phyloP scores from a whole-genome alignment of 2,329 filamentous ascomycete genomes.

The Fusarium odoratissimum region DNA sequence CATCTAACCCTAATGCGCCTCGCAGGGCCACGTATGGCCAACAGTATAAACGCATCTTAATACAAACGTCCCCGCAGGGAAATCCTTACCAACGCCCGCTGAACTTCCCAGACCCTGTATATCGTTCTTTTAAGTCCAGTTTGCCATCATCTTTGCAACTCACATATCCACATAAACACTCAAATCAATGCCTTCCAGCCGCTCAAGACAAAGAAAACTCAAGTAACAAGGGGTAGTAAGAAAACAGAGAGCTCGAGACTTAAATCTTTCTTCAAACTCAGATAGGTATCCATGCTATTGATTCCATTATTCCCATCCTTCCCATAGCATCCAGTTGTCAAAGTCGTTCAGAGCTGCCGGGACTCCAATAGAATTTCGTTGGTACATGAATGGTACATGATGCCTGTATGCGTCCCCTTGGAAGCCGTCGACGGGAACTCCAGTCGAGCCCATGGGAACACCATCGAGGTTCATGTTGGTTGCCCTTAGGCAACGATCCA shows the following conservation, averaged over 20 bases:
- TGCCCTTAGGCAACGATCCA: constrained; percentile 59
- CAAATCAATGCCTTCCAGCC: background rate
- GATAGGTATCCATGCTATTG: background rate
- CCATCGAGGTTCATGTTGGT: constrained; percentile 57
- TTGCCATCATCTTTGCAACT: constrained; percentile 31
- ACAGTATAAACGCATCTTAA: constrained; percentile 21
- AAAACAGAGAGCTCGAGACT: background rate
- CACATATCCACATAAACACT: constrained; percentile 27
- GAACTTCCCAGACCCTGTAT: constrained; percentile 23
- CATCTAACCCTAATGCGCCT: constrained; percentile 35
- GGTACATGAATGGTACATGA: constrained; percentile 47
- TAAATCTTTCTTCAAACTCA: background rate
- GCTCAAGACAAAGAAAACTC: constrained; percentile 17
- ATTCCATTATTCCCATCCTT: constrained; percentile 51
- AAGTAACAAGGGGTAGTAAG: constrained; percentile 6
- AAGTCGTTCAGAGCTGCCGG: constrained; percentile 45
- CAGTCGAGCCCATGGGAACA: constrained; percentile 30
- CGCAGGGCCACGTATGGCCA: constrained; percentile 11
- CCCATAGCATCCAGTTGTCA: constrained; percentile 55
- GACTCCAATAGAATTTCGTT: constrained; percentile 44
- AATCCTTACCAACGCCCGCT: constrained; percentile 41
- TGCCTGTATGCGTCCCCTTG: constrained; percentile 46
- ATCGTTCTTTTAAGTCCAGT: constrained; percentile 13
- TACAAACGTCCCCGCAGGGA: constrained; percentile 9
- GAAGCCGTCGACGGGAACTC: constrained; percentile 28